A percentile compares a stretch with the other conserved stretches of the same genome.
phyloP scores from a whole-genome alignment of 1,284 basidiomycete genomes.

The Wallemia mellicola region DNA sequence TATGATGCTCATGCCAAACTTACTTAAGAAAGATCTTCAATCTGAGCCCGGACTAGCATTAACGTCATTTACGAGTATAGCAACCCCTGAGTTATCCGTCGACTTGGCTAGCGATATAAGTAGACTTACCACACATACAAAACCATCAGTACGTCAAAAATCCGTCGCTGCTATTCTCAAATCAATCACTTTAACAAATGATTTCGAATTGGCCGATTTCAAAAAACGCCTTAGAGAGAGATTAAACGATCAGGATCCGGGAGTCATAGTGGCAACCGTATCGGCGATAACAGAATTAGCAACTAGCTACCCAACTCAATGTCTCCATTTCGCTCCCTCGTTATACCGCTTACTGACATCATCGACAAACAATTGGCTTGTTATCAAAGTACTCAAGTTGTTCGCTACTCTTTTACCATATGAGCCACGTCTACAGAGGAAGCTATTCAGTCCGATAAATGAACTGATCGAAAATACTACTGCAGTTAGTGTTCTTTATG shows the following conservation, averaged over 20 bases:
- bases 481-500: conserved; percentile 83
- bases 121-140: conserved; percentile 67
- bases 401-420: conserved; percentile 69
- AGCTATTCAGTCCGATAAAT: conserved; percentile 71
- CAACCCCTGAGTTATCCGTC: conserved; percentile 1
- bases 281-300: conserved; percentile 87
- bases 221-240: conserved; percentile 42
- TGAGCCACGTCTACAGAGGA: conserved; percentile 76
- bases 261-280: conserved; percentile 70
- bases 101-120: conserved; percentile 37
- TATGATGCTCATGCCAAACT: conserved; percentile 85
- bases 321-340: conserved; percentile 60
- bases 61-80: neutral
- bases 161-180: conserved; percentile 57
- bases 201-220: conserved; percentile 34
- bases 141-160: conserved; percentile 58
- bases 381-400: conserved; percentile 94
- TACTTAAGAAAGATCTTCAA: conserved; percentile 64
- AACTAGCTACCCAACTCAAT: conserved; percentile 40
- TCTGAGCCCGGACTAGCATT: neutral
- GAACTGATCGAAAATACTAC: conserved; percentile 83
- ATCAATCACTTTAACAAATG: conserved; percentile 45
- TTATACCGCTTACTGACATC: conserved; percentile 81
- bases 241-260: conserved; percentile 58
- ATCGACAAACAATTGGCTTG: conserved; percentile 95